A percentile compares a stretch with the other conserved stretches of the same genome.
Evolutionary conservation across 331 rosid genomes (phyloP).

Genomic region (Quercus phellos): DNA sequence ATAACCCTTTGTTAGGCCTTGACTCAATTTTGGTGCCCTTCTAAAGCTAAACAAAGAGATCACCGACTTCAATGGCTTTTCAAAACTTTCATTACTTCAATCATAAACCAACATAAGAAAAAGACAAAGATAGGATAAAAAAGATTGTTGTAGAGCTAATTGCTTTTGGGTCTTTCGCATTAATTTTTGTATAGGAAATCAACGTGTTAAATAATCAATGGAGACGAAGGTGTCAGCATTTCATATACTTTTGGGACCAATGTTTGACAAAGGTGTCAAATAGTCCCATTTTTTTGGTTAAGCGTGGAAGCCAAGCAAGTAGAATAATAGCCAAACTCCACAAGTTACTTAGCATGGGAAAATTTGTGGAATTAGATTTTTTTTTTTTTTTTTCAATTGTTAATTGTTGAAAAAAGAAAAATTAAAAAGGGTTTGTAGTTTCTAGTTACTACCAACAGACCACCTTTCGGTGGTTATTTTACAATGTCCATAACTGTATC

Average conservation of each 20-base stretch:
- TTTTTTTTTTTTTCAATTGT: too few species aligned
- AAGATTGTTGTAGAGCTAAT: not conserved
- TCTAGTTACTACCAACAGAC: too few species aligned
- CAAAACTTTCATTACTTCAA: conserved; percentile 3
- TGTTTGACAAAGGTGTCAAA: not conserved
- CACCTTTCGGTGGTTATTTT: too few species aligned
- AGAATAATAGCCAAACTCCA: not conserved
- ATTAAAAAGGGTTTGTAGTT: too few species aligned
- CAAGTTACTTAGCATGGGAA: not conserved
- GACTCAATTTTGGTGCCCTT: not conserved
- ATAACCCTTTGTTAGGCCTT: too few species aligned
- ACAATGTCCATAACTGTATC: too few species aligned
- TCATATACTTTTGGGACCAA: not conserved
- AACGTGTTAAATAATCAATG: not conserved
- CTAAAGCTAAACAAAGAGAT: not conserved
- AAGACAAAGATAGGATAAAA: not conserved
- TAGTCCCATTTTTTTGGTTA: not conserved
- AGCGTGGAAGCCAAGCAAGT: conserved; percentile 20
- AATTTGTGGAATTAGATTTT: not conserved
- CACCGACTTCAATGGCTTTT: conserved; percentile 25
- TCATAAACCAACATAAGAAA: not conserved
- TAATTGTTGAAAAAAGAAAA: too few species aligned
- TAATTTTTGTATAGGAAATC: too few species aligned
- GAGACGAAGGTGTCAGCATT: not conserved
- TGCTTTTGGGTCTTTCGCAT: too few species aligned